Percentiles rank a stretch among this genome's conserved stretches.
phyloP scores from a whole-genome alignment of 768 basidiomycete genomes.

The Boletus bicolor region DNA sequence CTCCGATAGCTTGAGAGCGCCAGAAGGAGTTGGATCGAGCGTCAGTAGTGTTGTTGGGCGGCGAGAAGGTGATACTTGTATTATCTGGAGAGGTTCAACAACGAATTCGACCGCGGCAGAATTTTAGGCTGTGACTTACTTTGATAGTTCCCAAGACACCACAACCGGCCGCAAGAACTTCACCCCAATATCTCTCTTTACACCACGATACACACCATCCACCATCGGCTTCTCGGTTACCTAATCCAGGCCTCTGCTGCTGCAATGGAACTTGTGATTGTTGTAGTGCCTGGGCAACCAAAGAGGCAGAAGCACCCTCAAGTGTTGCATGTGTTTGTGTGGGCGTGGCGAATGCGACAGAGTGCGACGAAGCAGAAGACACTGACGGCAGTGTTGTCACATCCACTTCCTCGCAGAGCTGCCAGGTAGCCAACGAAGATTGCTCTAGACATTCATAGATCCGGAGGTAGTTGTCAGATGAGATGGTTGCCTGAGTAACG shows the following conservation, averaged over 20 bases:
- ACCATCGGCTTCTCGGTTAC: constrained; percentile 79
- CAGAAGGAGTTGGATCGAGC: constrained; percentile 41
- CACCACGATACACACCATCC: constrained; percentile 97
- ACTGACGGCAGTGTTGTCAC: constrained; percentile 50
- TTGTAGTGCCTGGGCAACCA: constrained; percentile 64
- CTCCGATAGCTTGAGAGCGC: constrained; percentile 19
- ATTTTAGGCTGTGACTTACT: constrained; percentile 38
- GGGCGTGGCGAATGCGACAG: constrained; percentile 64
- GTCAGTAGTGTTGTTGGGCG: constrained; percentile 66
- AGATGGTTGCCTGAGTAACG: constrained; percentile 68
- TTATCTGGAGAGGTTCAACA: constrained; percentile 46
- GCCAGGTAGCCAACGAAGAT: constrained; percentile 67
- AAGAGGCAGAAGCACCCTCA: constrained; percentile 53
- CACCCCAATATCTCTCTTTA: constrained; percentile 94
- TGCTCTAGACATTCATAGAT: constrained; percentile 90
- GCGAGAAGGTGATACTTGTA: constrained; percentile 67
- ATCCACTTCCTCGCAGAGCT: constrained; percentile 74
- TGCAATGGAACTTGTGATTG: constrained; percentile 40
- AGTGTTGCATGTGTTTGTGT: constrained; percentile 58
- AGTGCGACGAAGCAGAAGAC: constrained; percentile 44
- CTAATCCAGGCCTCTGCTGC: constrained; percentile 41
- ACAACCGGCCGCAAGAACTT: constrained; percentile 73
- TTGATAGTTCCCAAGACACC: constrained; percentile 76
- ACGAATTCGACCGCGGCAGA: not conserved
- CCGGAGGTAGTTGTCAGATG: constrained; percentile 83